Base-by-base conservation (phyloP, 1,284 basidiomycete species). In the Ganoderma multipileum region DNA sequence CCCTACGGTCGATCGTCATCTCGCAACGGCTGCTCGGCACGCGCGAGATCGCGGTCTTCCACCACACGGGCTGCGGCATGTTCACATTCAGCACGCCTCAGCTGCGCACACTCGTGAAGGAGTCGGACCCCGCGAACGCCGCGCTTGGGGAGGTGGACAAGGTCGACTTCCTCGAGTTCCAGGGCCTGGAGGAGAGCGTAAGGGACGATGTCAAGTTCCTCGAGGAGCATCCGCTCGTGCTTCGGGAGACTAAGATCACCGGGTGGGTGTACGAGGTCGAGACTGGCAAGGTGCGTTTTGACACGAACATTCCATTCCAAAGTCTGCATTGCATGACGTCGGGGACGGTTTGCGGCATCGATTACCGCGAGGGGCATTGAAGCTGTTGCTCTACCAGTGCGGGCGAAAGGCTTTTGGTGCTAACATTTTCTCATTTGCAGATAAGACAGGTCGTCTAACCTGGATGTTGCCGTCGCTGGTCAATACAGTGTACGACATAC, bases 31-130 rank as follows among this genome's bases (percentile, higher is more conserved):
- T 91, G 3, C 83, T 91, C 26, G 89, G 88, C 20, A 91, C 90
- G 11, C 84, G 84, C 50, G 89, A 91, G 78, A 86, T 91, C 63
- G 87, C 88, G 4, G 80, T 92, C 47, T 87, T 90, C 76, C 89
- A 87, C 76, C 90, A 91, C 77, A 90, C 89, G 3, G 87, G 84
- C 64, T 91, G 91, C 75, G 90, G 90, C 61, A 91, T 92, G 89
- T 79, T 88, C 54, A 86, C 85, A 0, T 90, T 91, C 79, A 83
- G 81, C 26, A 84, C 85, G 60, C 80, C 83, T 6, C 75, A 86
- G 73, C 80, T 92, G 30, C 86, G 85, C 54, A 74, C 81, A 23
- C 80, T 85, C 63, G 82, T 91, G 67, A 86, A 85, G 74, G 81
- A 84, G 50, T 81, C 83, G 23, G 81, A 84, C 50, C 82, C 85